phyloP scores from a whole-genome alignment of 225 moss, liverwort and hornwort genomes.

The Sphagnum contortum region DNA sequence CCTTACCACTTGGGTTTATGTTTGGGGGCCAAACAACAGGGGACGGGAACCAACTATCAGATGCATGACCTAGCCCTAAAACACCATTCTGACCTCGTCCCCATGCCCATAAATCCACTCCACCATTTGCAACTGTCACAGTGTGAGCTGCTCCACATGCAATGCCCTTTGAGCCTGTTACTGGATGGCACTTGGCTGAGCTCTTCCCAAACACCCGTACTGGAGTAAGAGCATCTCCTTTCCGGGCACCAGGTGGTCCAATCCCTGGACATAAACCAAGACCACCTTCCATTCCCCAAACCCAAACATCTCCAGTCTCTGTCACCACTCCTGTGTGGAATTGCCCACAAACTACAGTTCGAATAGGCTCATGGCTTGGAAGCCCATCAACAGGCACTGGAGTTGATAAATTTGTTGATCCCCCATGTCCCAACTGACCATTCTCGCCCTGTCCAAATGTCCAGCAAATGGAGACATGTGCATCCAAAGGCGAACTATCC shows the following conservation, averaged over 20 bases:
- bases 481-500: conserved; percentile 23
- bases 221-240: conserved; percentile 41
- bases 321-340: conserved; percentile 43
- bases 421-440: conserved; percentile 40
- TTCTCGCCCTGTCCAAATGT: conserved; percentile 55
- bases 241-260: conserved; percentile 45
- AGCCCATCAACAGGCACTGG: conserved; percentile 33
- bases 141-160: conserved; percentile 59
- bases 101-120: conserved; percentile 51
- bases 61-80: conserved; percentile 36
- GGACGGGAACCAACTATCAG: conserved; percentile 55
- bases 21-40: conserved; percentile 43
- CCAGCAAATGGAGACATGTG: conserved; percentile 39
- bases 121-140: conserved; percentile 29
- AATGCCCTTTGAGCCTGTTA: conserved; percentile 39
- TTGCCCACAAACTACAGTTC: conserved; percentile 38
- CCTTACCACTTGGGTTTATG: too few species aligned
- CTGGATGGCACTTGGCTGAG: conserved; percentile 26
- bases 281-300: conserved; percentile 70
- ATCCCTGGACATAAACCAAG: conserved; percentile 59
- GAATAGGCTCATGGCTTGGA: conserved; percentile 32
- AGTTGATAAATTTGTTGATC: conserved; percentile 15
- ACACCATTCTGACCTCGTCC: conserved; percentile 53
- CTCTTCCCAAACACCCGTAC: conserved; percentile 53
- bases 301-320: conserved; percentile 53